Evolutionary conservation across 495 filamentous ascomycete species (phyloP).

Genomic region (Neurospora sublineolata): DNA sequence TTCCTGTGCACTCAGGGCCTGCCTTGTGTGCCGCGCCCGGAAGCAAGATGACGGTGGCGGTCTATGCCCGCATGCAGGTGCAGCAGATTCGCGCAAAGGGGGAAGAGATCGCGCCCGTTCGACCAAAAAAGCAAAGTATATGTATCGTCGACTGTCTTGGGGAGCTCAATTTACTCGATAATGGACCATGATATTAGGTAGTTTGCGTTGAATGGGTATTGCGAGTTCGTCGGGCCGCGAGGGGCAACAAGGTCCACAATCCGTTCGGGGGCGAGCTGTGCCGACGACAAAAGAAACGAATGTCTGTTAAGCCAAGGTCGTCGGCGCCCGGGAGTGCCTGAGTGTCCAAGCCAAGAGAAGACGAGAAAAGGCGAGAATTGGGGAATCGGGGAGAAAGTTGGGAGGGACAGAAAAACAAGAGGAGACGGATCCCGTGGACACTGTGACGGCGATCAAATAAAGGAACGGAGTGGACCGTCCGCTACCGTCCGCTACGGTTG

Average conservation of each 20-base stretch:
- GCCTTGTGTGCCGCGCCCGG: not conserved
- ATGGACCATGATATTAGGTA: not conserved
- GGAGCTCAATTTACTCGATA: not conserved
- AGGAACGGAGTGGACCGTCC: not conserved
- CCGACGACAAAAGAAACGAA: not conserved
- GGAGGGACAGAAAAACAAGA: not conserved
- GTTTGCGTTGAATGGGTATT: not conserved
- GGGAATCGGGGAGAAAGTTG: not conserved
- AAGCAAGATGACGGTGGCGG: not conserved
- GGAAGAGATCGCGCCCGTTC: not conserved
- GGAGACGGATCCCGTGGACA: not conserved
- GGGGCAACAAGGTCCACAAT: not conserved
- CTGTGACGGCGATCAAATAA: not conserved
- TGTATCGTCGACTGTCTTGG: not conserved
- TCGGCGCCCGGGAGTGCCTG: not conserved
- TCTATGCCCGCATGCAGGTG: not conserved
- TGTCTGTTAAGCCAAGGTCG: not conserved
- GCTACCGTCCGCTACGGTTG: not conserved
- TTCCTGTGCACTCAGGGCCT: conserved; percentile 5
- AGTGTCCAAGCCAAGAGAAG: not conserved
- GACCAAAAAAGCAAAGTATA: not conserved
- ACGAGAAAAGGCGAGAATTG: not conserved
- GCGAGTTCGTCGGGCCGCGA: not conserved
- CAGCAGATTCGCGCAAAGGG: not conserved
- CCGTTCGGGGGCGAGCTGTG: not conserved